Base-by-base conservation (phyloP, 257 asterid species). In the Solanum pennellii region DNA sequence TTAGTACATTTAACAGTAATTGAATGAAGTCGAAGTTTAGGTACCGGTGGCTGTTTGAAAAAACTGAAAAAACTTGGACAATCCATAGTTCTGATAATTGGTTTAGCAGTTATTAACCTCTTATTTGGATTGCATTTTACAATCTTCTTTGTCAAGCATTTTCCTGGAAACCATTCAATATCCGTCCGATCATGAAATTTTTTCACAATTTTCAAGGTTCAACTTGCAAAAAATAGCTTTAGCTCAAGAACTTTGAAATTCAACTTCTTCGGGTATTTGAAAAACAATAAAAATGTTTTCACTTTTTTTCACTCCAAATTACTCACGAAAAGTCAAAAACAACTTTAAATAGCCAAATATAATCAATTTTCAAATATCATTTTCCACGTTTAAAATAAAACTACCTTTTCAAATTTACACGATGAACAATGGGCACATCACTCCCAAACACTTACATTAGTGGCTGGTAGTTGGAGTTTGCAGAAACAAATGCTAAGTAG, bases 11-110 rank as follows among this genome's bases (percentile, higher is more conserved):
- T 76, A 25, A 52, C 37, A 68, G 52, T 84, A 83, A 85, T 39
- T 33, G 82, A 42, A 18, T 39, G 29, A 68, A 65, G 74, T 44
- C 14, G 27, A 16, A 23, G 45, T 68, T 35, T 29, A 41, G 80
- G 87, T 83, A 79, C 93, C 83, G 5, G 29, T 9, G 98, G 98
- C 59, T 97, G 98, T 69, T 84, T 91, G 89, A 96, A 96, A 87
- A 96, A 94, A 88, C 94, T 91, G 92, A 94, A 96, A 87, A 96
- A 96, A 66, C 98, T 96, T 29, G 91, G 95, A 87, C 98, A 93
- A 87, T 93, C 89, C 82, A 94, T 94, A 85, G 92, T 92, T 89
- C 91, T 94, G 29, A 89, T 91, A 9, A 93, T 91, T 60, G 97
- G 95, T 82, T 93, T 96, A 2, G 92, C 87, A 89, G 91, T 91